A percentile compares a stretch with the other conserved stretches of the same genome.
Conservation (phyloP, 371 early-diverging fungal genomes). For the Lichtheimia ornata region DNA sequence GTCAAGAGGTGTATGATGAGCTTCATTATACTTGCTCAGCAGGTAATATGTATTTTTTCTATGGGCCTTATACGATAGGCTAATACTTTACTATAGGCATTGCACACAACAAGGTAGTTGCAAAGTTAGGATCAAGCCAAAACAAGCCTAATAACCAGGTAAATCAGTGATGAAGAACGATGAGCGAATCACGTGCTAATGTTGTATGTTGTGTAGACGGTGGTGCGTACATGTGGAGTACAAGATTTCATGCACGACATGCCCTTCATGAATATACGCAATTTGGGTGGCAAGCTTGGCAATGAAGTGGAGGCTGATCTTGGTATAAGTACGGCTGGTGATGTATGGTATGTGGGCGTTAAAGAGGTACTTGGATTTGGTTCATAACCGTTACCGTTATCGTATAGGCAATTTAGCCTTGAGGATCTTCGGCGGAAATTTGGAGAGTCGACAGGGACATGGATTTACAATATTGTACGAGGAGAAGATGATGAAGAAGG, state of each 20-base stretch:
- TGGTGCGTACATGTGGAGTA: slow-evolving; percentile 58
- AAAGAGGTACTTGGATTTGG: too few species aligned
- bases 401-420: slow-evolving; percentile 30
- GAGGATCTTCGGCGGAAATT: slow-evolving; percentile 41
- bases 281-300: slow-evolving; percentile 91
- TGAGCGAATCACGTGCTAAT: neutral
- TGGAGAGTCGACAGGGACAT: slow-evolving; percentile 48
- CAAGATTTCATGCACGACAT: slow-evolving; percentile 61
- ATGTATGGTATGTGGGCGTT: slow-evolving; percentile 36
- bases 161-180: too few species aligned
- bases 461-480: slow-evolving; percentile 65
- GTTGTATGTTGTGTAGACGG: slow-evolving; percentile 41
- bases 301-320: slow-evolving; percentile 63
- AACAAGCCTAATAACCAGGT: slow-evolving; percentile 91
- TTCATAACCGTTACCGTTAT: neutral
- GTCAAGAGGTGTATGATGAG: slow-evolving; percentile 65
- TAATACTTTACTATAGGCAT: slow-evolving; percentile 48
- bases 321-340: slow-evolving; percentile 52
- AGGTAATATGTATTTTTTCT: slow-evolving; percentile 33
- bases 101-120: slow-evolving; percentile 80
- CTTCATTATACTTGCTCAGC: slow-evolving; percentile 84
- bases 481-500: slow-evolving; percentile 66
- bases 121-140: slow-evolving; percentile 82
- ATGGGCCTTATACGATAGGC: too few species aligned
- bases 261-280: slow-evolving; percentile 75